Evolutionary conservation across 2,329 filamentous ascomycete genomes (phyloP).

Genomic region (Monilinia laxa): DNA sequence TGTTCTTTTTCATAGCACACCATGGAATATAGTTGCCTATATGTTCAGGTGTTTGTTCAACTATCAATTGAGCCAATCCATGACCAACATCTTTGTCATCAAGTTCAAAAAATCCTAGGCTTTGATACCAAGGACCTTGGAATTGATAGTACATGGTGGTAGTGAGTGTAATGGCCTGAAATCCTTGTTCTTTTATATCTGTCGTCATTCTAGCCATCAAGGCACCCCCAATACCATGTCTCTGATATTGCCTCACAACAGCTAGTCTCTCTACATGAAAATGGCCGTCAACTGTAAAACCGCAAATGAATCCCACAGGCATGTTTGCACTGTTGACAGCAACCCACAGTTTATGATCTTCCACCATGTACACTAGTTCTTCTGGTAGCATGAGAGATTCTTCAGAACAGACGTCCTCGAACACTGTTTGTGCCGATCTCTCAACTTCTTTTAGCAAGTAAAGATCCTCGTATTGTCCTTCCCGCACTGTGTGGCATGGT

Average conservation of each 20-base stretch:
- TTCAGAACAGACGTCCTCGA: conserved; percentile 32
- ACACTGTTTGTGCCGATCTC: conserved; percentile 37
- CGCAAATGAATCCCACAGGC: conserved; percentile 38
- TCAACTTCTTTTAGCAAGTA: conserved; percentile 37
- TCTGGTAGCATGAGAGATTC: conserved; percentile 32
- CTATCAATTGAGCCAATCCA: conserved; percentile 11
- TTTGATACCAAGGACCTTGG: conserved; percentile 39
- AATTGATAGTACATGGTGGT: conserved; percentile 36
- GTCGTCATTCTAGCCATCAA: conserved; percentile 37
- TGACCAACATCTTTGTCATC: conserved; percentile 27
- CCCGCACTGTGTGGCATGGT: conserved; percentile 12
- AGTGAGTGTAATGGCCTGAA: conserved; percentile 36
- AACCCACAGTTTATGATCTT: conserved; percentile 37
- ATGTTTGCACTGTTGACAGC: conserved; percentile 34
- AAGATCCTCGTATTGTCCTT: conserved; percentile 33
- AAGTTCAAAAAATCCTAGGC: conserved; percentile 36
- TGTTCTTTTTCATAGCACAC: conserved; percentile 20
- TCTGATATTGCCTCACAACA: conserved; percentile 35
- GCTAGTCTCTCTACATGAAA: conserved; percentile 40
- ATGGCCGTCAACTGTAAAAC: conserved; percentile 34
- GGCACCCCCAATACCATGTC: conserved; percentile 37
- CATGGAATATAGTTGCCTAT: not conserved
- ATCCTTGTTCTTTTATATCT: conserved; percentile 34
- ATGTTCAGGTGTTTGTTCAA: conserved; percentile 6
- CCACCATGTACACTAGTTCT: conserved; percentile 30